A percentile compares a stretch with the other conserved stretches of the same genome.
These are phyloP conservation scores for Mycosarcoma maydis DNA, from an alignment of 1,284 basidiomycete genomes.

Conservation along the genomic window DNA sequence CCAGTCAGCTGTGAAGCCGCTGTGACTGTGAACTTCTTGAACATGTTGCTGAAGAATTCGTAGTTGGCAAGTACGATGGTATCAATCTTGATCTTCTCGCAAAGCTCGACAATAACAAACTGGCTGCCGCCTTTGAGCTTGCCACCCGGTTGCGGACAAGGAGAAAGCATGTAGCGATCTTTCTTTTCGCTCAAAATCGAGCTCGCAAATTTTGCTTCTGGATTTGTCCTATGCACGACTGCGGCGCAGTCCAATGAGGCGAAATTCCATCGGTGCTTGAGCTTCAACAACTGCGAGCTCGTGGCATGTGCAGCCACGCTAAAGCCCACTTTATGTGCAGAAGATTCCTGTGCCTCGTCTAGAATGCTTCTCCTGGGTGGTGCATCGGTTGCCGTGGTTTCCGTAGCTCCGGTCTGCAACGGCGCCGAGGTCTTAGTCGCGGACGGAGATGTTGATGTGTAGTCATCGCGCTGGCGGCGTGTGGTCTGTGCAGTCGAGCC, in stretches of 20 bases:
- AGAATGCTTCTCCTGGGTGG: neutral
- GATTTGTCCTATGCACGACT: constrained; percentile 84
- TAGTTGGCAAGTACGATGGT: constrained; percentile 95
- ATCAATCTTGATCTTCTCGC: constrained; percentile 95
- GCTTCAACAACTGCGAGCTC: constrained; percentile 36
- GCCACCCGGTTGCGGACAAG: constrained; percentile 73
- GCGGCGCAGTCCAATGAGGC: constrained; percentile 92
- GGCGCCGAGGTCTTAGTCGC: neutral
- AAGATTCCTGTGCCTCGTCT: neutral
- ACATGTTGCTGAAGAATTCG: constrained; percentile 97
- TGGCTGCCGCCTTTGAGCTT: constrained; percentile 69
- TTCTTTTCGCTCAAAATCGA: constrained; percentile 88
- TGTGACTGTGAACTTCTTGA: constrained; percentile 88
- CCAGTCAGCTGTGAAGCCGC: constrained; percentile 80
- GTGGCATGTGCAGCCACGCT: constrained; percentile 45
- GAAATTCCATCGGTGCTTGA: constrained; percentile 79
- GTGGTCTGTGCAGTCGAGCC: neutral
- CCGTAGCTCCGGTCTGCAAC: neutral
- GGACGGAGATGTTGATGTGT: neutral
- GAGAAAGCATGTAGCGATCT: constrained; percentile 96
- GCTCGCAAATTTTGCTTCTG: constrained; percentile 82
- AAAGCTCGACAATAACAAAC: constrained; percentile 93
- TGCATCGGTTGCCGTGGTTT: neutral
- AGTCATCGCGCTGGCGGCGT: neutral
- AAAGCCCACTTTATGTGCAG: constrained; percentile 3